Evolutionary conservation across 1,284 basidiomycete genomes (phyloP), one percentile per base, ranked within the genome.

Genomic region (Fomitopsis betulina): DNA sequence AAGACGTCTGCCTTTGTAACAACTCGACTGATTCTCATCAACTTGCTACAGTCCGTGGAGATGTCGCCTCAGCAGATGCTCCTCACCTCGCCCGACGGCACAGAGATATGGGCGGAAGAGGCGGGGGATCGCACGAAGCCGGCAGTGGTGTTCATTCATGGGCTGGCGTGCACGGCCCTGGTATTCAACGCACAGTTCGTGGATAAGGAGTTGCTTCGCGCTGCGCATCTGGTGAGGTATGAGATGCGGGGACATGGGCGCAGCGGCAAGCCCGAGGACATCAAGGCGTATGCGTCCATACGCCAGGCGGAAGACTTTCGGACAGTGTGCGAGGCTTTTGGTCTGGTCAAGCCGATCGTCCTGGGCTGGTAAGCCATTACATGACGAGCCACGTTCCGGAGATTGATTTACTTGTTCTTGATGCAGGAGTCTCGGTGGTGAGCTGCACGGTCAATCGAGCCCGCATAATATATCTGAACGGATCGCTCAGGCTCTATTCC

Each of bases 111-210:
- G 67, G 73, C 76, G 39, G 73, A 79, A 56, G 76, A 76, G 17
- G 59, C 68, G 12, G 77, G 78, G 12, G 68, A 76, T 60, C 65
- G 70, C 9, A 65, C 66, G 25, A 75, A 75, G 53, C 75, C 73
- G 8, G 63, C 72, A 5, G 60, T 79, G 38, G 70, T 79, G 40
- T 75, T 79, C 63, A 71, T 79, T 30, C 77, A 77, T 62, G 78
- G 76, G 7, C 70, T 75, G 56, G 68, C 70, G 9, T 65, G 74
- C 59, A 73, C 70, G 54, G 65, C 69, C 19, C 63, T 71, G 25
- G 73, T 68, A 7, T 79, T 75, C 61, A 73, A 78, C 58, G 63
- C 63, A 42, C 71, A 76, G 56, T 76, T 78, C 60, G 58, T 60
- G 21, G 75, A 78, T 60, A 54, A 65, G 7, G 58, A 57, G 19